Percentiles rank a stretch among this genome's conserved stretches.
Evolutionary conservation across 208 protist species (phyloP).

Genomic region (Trypanosoma cruzi): DNA sequence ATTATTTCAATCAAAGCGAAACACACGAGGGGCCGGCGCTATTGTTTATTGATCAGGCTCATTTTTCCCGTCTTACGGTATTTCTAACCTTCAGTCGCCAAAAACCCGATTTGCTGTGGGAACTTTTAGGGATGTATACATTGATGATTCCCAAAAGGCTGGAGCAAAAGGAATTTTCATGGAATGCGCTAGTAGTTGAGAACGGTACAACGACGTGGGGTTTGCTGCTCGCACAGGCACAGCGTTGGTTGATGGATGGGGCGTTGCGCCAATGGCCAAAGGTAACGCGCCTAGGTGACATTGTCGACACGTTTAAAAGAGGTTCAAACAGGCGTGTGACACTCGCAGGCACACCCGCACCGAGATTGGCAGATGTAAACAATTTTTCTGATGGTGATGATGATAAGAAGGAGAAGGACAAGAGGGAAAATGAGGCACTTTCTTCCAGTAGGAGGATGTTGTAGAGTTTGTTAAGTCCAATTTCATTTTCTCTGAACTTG

Average conservation of each 20-base stretch:
- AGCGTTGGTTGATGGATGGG: slow-evolving; percentile 55
- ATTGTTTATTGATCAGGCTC: slow-evolving; percentile 55
- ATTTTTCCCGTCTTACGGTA: slow-evolving; percentile 47
- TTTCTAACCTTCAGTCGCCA: slow-evolving; percentile 68
- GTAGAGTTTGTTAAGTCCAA: no score
- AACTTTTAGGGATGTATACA: slow-evolving; percentile 64
- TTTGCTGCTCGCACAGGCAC: slow-evolving; percentile 40
- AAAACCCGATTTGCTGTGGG: slow-evolving; percentile 61
- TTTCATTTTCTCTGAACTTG: no score
- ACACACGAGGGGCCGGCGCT: slow-evolving; percentile 19
- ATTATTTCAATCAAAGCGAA: neutral
- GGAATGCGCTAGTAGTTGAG: slow-evolving; percentile 38
- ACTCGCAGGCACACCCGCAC: slow-evolving; percentile 7
- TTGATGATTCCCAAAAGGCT: slow-evolving; percentile 73
- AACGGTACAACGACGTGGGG: slow-evolving; percentile 49
- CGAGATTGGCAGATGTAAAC: slow-evolving; percentile 2
- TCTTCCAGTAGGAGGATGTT: no score
- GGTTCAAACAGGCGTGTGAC: neutral
- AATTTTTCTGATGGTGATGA: neutral
- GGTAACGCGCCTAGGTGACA: slow-evolving; percentile 63
- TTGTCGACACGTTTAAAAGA: slow-evolving; percentile 38
- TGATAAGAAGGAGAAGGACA: neutral
- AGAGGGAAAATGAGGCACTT: neutral
- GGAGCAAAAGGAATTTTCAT: slow-evolving; percentile 53
- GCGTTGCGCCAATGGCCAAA: slow-evolving; percentile 83